phyloP scores from a whole-genome alignment of 768 basidiomycete species.

The Calocybe indica region DNA sequence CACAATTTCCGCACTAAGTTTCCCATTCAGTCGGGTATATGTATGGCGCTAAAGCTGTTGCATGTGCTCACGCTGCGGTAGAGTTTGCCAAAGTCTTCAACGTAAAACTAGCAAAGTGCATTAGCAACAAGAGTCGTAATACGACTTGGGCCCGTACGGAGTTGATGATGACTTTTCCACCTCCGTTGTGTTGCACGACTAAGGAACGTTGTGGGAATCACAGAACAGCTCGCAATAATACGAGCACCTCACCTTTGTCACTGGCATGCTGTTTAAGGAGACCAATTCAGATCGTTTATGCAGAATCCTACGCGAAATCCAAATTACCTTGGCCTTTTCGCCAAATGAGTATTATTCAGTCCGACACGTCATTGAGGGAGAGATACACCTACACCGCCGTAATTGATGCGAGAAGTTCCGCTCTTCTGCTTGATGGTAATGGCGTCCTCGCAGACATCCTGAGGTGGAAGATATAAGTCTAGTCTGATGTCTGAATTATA shows the following conservation, averaged over 20 bases:
- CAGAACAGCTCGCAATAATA: not conserved
- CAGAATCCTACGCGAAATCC: not conserved
- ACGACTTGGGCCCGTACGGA: conserved; percentile 16
- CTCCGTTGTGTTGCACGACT: conserved; percentile 33
- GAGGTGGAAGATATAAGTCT: not conserved
- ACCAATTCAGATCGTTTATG: not conserved
- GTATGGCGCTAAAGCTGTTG: not conserved
- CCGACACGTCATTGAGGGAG: not conserved
- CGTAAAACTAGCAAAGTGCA: conserved; percentile 25
- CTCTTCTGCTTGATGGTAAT: conserved; percentile 35
- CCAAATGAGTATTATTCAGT: not conserved
- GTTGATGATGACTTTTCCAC: conserved; percentile 30
- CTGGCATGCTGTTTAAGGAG: conserved; percentile 18
- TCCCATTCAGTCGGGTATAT: not conserved
- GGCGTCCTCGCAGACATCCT: conserved; percentile 33
- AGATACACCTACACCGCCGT: conserved; percentile 26
- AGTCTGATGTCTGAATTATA: not conserved
- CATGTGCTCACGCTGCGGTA: conserved; percentile 23
- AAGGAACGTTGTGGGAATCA: not conserved
- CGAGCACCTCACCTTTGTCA: conserved; percentile 18
- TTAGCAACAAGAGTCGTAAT: not conserved
- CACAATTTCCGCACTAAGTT: conserved; percentile 26
- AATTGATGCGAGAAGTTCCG: conserved; percentile 29
- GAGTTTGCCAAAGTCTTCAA: conserved; percentile 33
- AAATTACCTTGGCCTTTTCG: too few species aligned